phyloP scores from a whole-genome alignment of 495 filamentous ascomycete species.

The Aspergillus taichungensis region DNA sequence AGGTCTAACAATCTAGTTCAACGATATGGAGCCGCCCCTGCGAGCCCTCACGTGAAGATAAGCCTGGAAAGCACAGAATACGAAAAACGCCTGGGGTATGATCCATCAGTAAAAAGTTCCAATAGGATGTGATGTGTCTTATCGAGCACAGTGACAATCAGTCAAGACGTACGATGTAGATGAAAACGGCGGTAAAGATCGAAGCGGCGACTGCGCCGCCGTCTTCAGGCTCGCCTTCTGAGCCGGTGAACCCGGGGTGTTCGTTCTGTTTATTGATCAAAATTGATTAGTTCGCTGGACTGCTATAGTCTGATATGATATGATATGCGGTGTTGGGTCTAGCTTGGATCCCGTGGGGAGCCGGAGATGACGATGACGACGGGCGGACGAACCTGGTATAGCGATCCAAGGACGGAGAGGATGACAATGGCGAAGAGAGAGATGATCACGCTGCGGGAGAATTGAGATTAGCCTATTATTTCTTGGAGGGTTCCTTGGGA shows the following conservation, averaged over 20 bases:
- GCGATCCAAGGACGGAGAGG: conserved; percentile 68
- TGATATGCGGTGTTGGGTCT: conserved; percentile 4
- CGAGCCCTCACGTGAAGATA: conserved; percentile 68
- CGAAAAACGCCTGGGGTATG: conserved; percentile 61
- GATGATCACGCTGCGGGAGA: conserved; percentile 61
- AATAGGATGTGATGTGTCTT: background rate
- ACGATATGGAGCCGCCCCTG: conserved; percentile 71
- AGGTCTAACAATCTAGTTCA: conserved; percentile 35
- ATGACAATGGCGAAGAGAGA: conserved; percentile 84
- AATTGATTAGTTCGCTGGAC: background rate
- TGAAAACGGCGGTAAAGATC: conserved; percentile 73
- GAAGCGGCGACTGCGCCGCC: conserved; percentile 69
- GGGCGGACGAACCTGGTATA: conserved; percentile 54
- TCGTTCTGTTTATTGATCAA: conserved; percentile 37
- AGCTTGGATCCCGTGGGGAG: background rate
- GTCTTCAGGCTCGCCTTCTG: conserved; percentile 62
- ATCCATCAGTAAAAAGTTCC: conserved; percentile 2
- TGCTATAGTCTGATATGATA: background rate
- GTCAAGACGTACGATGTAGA: conserved; percentile 63
- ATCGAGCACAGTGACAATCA: background rate
- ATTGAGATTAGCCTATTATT: conserved; percentile 2
- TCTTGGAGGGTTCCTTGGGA: background rate
- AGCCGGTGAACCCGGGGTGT: conserved; percentile 74
- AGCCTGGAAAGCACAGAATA: conserved; percentile 84
- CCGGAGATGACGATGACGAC: background rate